These are phyloP conservation scores for Acer negundo DNA, from an alignment of 345 rosid species.

Conservation along the genomic window DNA sequence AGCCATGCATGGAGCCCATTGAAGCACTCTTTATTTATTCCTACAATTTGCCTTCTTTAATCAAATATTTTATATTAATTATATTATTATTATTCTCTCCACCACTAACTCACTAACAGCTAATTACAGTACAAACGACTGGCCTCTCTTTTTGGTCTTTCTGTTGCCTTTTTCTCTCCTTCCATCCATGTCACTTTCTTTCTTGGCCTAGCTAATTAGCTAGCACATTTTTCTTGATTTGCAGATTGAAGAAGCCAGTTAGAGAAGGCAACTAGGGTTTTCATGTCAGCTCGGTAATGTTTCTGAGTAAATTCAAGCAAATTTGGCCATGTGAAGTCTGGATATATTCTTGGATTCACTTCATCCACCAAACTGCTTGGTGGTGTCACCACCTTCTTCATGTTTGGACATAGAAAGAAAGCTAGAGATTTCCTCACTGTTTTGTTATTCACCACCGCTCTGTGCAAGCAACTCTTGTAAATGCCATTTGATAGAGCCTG, in stretches of 20 bases:
- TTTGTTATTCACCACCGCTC: conserved; percentile 57
- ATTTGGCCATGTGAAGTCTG: conserved; percentile 56
- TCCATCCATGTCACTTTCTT: neutral
- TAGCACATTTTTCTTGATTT: neutral
- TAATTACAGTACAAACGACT: conserved; percentile 3
- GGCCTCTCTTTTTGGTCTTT: conserved; percentile 17
- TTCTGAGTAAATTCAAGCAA: conserved; percentile 59
- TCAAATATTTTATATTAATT: neutral
- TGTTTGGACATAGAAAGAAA: conserved; percentile 56
- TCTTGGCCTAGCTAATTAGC: neutral
- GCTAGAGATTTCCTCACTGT: conserved; percentile 55
- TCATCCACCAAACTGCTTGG: conserved; percentile 37
- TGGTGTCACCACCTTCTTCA: conserved; percentile 47
- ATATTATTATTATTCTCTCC: conserved; percentile 7
- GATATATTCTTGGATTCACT: conserved; percentile 46
- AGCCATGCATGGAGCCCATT: neutral
- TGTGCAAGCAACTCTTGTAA: conserved; percentile 69
- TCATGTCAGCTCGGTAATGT: conserved; percentile 56
- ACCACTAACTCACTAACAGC: conserved; percentile 4
- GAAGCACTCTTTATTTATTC: neutral
- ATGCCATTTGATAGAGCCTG: conserved; percentile 64
- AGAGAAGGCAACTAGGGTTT: conserved; percentile 52
- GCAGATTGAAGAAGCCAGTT: conserved; percentile 39
- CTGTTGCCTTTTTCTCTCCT: conserved; percentile 15
- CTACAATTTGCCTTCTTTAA: neutral